Percentiles rank a stretch among this genome's conserved stretches.
phyloP scores from a whole-genome alignment of 345 rosid species.

The Euphorbia lathyris region DNA sequence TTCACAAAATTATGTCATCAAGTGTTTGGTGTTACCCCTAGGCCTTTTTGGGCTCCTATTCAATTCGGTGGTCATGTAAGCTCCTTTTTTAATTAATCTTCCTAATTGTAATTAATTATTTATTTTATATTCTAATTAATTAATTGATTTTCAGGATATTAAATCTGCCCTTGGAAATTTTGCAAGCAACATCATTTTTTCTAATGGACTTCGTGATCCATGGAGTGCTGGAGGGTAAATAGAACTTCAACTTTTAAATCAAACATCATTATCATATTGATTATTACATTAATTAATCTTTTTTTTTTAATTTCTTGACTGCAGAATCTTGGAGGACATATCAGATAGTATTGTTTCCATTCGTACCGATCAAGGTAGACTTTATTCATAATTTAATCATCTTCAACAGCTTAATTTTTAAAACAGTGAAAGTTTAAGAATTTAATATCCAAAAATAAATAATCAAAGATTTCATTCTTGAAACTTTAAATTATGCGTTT shows the following conservation, averaged over 20 bases:
- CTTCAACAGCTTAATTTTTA: too few relatives aligned
- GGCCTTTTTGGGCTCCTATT: constrained; percentile 16
- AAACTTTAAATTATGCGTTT: too few relatives aligned
- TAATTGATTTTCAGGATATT: constrained; percentile 1
- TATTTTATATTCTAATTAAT: neutral
- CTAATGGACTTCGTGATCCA: constrained; percentile 16
- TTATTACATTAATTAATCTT: neutral
- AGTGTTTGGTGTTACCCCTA: constrained; percentile 1
- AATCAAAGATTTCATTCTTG: too few relatives aligned
- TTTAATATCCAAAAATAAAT: too few relatives aligned
- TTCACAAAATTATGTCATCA: neutral
- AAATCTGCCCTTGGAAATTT: neutral
- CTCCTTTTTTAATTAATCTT: neutral
- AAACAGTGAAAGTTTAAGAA: too few relatives aligned
- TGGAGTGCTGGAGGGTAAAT: constrained; percentile 16
- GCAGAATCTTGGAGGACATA: constrained; percentile 1
- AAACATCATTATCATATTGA: neutral
- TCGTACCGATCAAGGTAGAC: neutral
- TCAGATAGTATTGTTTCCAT: constrained; percentile 5
- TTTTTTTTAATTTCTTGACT: neutral
- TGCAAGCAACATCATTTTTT: constrained; percentile 19
- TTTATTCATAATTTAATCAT: neutral
- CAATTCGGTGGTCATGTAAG: constrained; percentile 19
- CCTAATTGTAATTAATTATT: too few relatives aligned
- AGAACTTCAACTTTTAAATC: neutral